Percentiles rank a stretch among this genome's conserved stretches.
Evolutionary conservation across 305 asterid species (phyloP).

Genomic region (Fraxinus latifolia): DNA sequence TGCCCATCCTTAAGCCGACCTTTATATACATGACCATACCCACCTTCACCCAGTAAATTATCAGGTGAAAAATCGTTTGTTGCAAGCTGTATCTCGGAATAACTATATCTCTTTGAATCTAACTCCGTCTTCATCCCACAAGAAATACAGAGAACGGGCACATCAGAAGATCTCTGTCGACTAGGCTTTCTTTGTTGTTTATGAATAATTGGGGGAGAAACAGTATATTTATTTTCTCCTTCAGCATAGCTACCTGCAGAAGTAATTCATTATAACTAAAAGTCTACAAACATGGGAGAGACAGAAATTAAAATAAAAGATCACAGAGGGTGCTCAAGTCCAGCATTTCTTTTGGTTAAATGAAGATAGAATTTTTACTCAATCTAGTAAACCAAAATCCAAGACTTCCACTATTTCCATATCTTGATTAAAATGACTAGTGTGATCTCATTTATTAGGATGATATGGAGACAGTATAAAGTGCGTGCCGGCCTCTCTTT

Average conservation of each 20-base stretch:
- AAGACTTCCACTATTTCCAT: not conserved
- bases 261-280: not conserved
- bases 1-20: slow-evolving; percentile 68
- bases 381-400: not conserved
- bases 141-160: slow-evolving; percentile 53
- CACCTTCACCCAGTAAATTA: slow-evolving; percentile 72
- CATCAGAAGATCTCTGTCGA: slow-evolving; percentile 28
- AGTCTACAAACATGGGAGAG: not conserved
- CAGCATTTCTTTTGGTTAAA: not conserved
- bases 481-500: not conserved
- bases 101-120: slow-evolving; percentile 39
- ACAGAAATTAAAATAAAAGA: not conserved
- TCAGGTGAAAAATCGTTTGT: slow-evolving; percentile 52
- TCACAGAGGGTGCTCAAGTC: not conserved
- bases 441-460: not conserved
- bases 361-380: not conserved
- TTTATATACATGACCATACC: slow-evolving; percentile 69
- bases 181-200: slow-evolving; percentile 23
- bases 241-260: slow-evolving; percentile 19
- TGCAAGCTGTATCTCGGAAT: slow-evolving; percentile 44
- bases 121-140: slow-evolving; percentile 50
- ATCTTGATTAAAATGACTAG: not conserved
- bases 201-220: slow-evolving; percentile 19
- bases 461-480: not conserved
- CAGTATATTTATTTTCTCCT: slow-evolving; percentile 18